Base-by-base conservation (phyloP, 805 yeast species). In the Candida chilensis region DNA sequence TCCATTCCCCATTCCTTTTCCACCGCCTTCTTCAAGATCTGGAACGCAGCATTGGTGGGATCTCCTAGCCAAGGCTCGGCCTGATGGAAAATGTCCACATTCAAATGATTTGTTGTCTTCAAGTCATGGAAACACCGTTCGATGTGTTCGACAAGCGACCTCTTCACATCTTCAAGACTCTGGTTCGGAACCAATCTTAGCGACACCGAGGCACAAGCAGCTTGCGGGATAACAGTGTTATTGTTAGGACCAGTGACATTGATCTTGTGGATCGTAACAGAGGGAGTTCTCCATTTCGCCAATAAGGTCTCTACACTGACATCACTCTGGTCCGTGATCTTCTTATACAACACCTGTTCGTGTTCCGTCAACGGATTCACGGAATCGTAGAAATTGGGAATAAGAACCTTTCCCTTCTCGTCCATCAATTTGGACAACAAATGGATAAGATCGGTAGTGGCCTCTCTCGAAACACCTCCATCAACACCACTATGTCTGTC, bases 21-120 rank as follows among this genome's bases (percentile, higher is more conserved):
- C 19, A 90, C 61, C 30, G 82, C 85, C 16, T 71, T 58, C 32
- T 67, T 64, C 20, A 92, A 58, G 6, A 81, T 65, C 42, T 72
- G 66, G 50, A 83, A 92, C 2, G 88, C 85, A 26, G 65, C 66
- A 45, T 84, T 87, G 10, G 64, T 54, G 10, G 88, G 81, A 42
- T 92, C 87, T 4, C 96, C 97, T 7, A 90, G 58, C 98, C 98
- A 90, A 2, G 96, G 94, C 44, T 88, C 96, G 0, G 95, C 95
- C 46, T 82, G 90, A 45, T 86, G 87, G 35, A 78, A 67, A 25
- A 88, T 67, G 16, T 67, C 61, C 14, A 88, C 57, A 9, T 55
- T 50, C 21, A 90, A 44, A 17, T 68, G 65, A 50, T 92, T 92
- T 5, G 68, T 71, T 0, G 92, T 69, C 3, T 62, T 44, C 19